Conservation (phyloP, 495 filamentous ascomycete species). For the Hypoxylon perforatum region DNA sequence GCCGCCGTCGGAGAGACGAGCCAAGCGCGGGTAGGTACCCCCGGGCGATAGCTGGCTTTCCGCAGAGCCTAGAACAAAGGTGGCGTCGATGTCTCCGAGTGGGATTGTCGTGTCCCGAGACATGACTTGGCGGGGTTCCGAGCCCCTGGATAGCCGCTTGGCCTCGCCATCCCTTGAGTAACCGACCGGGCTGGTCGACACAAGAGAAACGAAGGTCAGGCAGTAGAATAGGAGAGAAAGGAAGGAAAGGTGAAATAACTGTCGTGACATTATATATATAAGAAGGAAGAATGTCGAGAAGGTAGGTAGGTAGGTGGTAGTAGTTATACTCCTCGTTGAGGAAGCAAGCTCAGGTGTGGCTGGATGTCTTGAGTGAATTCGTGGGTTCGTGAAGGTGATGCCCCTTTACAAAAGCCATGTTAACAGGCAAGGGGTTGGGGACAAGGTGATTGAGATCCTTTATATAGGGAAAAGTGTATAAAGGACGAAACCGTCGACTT, state of each 20-base stretch:
- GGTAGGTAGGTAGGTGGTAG: too few species aligned
- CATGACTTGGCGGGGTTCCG: background rate
- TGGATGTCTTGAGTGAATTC: too few species aligned
- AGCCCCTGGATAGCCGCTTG: background rate
- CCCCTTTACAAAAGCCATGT: too few species aligned
- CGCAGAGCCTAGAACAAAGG: constrained; percentile 20
- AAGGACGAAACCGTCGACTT: constrained; percentile 6
- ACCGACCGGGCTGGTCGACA: constrained; percentile 21
- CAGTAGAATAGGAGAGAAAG: constrained; percentile 16
- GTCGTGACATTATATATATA: constrained; percentile 7
- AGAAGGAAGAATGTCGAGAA: background rate
- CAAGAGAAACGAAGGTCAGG: constrained; percentile 26
- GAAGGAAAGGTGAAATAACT: constrained; percentile 20
- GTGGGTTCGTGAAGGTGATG: too few species aligned
- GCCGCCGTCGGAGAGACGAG: constrained; percentile 56
- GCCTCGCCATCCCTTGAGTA: background rate
- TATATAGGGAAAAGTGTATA: background rate
- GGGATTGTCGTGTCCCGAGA: constrained; percentile 19
- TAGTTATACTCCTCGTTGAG: constrained; percentile 4
- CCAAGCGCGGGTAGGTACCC: constrained; percentile 63
- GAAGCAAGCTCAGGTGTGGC: constrained; percentile 2
- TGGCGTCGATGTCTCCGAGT: constrained; percentile 25
- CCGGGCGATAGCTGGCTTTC: constrained; percentile 15
- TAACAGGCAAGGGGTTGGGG: too few species aligned
- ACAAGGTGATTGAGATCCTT: too few species aligned